phyloP scores from a whole-genome alignment of 129 eudicot species.

The Dittrichia graveolens region DNA sequence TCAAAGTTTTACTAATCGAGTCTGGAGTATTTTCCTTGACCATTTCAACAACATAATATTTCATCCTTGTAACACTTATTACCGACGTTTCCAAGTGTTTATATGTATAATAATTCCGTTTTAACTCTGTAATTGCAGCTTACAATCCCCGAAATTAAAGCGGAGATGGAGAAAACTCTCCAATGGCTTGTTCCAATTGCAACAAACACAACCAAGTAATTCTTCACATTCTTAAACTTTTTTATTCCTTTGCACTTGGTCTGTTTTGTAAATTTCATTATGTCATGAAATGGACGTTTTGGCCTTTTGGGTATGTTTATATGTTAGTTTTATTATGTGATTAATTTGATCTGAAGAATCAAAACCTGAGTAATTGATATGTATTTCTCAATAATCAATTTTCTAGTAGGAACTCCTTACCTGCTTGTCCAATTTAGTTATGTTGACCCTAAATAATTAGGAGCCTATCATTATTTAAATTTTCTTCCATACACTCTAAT shows the following conservation, averaged over 20 bases:
- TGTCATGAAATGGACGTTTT: conserved; percentile 2
- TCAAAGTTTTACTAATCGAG: not conserved
- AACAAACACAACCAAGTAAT: conserved; percentile 95
- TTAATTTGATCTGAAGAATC: not conserved
- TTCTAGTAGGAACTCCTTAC: not conserved
- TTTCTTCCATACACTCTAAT: not conserved
- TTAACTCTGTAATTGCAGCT: conserved; percentile 53
- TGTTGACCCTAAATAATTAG: not conserved
- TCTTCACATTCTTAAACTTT: conserved; percentile 6
- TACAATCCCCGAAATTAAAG: conserved; percentile 77
- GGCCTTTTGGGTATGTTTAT: not conserved
- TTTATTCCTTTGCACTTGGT: not conserved
- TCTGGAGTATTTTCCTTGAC: not conserved
- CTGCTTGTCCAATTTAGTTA: not conserved
- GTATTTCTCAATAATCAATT: not conserved
- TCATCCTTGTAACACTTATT: not conserved
- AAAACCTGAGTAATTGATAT: no score
- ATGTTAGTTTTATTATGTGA: not conserved
- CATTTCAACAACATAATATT: not conserved
- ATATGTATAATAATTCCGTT: conserved; percentile 3
- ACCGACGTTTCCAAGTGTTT: not conserved
- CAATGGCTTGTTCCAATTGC: conserved; percentile 98
- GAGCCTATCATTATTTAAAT: not conserved
- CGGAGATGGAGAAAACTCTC: conserved; percentile 97
- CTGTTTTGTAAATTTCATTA: not conserved